Evolutionary conservation across 1,284 basidiomycete genomes (phyloP).

Genomic region (Athelia sp.): DNA sequence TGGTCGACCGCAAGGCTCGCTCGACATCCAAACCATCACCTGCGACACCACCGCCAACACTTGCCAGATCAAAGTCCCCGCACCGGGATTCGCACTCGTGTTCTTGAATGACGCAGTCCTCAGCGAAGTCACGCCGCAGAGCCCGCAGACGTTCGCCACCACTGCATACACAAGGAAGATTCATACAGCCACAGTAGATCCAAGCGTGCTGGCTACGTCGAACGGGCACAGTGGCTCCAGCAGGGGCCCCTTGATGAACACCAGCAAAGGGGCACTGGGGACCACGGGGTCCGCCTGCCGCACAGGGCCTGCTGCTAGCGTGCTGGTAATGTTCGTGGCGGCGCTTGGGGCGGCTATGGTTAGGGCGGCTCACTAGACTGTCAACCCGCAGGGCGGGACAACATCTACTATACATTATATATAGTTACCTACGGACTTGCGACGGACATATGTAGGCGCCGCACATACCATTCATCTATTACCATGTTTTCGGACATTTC

Average conservation of each 20-base stretch:
- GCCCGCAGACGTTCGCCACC: slow-evolving; percentile 38
- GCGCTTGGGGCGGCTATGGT: background rate
- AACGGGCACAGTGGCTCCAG: slow-evolving; percentile 22
- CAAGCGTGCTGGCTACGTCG: slow-evolving; percentile 22
- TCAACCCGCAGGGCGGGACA: no score
- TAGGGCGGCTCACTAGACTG: no score
- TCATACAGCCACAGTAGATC: slow-evolving; percentile 26
- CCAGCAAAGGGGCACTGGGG: slow-evolving; percentile 20
- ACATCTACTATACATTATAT: no score
- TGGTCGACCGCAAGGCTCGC: slow-evolving; percentile 40
- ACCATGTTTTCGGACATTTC: no score
- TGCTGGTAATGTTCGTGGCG: background rate
- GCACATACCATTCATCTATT: no score
- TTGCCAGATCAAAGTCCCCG: slow-evolving; percentile 46
- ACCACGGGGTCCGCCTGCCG: background rate
- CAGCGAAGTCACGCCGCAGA: slow-evolving; percentile 23
- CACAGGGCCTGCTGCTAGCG: slow-evolving; percentile 1
- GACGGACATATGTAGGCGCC: no score
- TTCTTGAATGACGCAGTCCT: slow-evolving; percentile 40
- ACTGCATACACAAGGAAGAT: slow-evolving; percentile 26
- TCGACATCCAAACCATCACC: slow-evolving; percentile 33
- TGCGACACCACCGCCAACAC: slow-evolving; percentile 34
- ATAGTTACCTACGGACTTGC: no score
- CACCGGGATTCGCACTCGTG: slow-evolving; percentile 53
- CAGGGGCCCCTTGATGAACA: slow-evolving; percentile 16